Evolutionary conservation across 495 filamentous ascomycete genomes (phyloP).

Genomic region (Venustampulla echinocandica): DNA sequence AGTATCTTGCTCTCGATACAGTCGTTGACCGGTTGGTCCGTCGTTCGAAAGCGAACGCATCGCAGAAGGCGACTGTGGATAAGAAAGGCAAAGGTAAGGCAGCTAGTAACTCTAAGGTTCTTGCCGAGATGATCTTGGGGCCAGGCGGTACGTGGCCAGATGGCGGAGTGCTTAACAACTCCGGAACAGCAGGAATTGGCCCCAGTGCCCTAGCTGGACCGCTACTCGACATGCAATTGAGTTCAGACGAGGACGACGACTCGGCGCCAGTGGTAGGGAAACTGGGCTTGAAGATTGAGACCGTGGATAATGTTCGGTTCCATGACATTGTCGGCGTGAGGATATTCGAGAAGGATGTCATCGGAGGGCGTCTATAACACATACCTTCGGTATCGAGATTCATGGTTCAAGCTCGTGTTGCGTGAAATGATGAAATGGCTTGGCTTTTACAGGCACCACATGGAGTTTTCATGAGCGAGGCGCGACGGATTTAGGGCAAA

Average conservation of each 20-base stretch:
- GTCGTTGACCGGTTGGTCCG: slow-evolving; percentile 36
- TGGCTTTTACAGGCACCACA: too few species aligned
- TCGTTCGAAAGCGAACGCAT: slow-evolving; percentile 1
- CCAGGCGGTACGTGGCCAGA: neutral
- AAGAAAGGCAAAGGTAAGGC: slow-evolving; percentile 21
- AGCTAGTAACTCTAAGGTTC: slow-evolving; percentile 7
- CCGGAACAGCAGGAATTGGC: neutral
- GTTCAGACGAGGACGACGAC: slow-evolving; percentile 30
- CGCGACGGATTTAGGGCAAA: too few species aligned
- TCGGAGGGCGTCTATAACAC: slow-evolving; percentile 24
- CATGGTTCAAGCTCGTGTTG: too few species aligned
- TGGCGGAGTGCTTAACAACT: neutral
- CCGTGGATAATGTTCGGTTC: slow-evolving; percentile 32
- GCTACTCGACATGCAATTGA: slow-evolving; percentile 3
- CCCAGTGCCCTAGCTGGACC: neutral
- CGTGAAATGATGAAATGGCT: too few species aligned
- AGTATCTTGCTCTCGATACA: slow-evolving; percentile 43
- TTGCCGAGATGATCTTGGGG: neutral
- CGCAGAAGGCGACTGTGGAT: slow-evolving; percentile 1
- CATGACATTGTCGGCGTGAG: slow-evolving; percentile 38
- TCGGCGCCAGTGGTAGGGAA: slow-evolving; percentile 11
- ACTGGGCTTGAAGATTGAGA: slow-evolving; percentile 24
- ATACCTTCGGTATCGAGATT: too few species aligned
- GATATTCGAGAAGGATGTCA: slow-evolving; percentile 44
- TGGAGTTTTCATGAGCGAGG: too few species aligned